Percentiles rank a stretch among this genome's conserved stretches.
Conservation (phyloP, 306 rosid species). For the Vigna unguiculata region DNA sequence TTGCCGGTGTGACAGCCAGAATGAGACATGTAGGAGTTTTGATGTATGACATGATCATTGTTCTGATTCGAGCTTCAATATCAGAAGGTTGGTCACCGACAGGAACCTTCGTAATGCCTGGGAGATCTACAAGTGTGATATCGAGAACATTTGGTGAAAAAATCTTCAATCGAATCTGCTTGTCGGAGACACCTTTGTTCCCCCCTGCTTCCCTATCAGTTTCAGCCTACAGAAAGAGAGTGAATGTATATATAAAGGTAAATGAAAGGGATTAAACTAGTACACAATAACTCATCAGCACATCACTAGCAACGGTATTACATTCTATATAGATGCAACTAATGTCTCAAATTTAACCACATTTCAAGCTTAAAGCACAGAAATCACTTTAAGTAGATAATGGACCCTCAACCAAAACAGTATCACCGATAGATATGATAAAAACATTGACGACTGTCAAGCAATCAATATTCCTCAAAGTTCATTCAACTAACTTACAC, state of each 20-base stretch:
- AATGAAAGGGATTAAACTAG: not conserved
- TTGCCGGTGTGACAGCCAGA: constrained; percentile 97
- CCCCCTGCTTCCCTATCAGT: constrained; percentile 98
- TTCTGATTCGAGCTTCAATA: constrained; percentile 93
- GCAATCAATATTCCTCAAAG: constrained; percentile 27
- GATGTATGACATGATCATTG: constrained; percentile 97
- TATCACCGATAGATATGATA: not conserved
- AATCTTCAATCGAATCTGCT: constrained; percentile 96
- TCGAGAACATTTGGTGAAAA: constrained; percentile 98
- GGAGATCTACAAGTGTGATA: constrained; percentile 96
- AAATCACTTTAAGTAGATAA: constrained; percentile 28
- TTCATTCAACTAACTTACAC: constrained; percentile 10
- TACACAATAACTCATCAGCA: constrained; percentile 5
- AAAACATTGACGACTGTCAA: constrained; percentile 13
- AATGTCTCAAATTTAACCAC: not conserved
- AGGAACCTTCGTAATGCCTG: constrained; percentile 98
- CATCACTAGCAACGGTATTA: not conserved
- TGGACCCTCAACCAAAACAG: constrained; percentile 13
- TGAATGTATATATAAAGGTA: not conserved
- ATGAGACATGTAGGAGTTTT: constrained; percentile 88
- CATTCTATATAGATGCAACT: constrained; percentile 23
- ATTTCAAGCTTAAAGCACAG: constrained; percentile 17
- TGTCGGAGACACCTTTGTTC: constrained; percentile 98
- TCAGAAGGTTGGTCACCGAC: constrained; percentile 99
- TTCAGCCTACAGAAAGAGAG: constrained; percentile 68